Evolutionary conservation across 768 basidiomycete genomes (phyloP), one percentile per base, ranked within the genome.

Genomic region (Lenzites betulinus): DNA sequence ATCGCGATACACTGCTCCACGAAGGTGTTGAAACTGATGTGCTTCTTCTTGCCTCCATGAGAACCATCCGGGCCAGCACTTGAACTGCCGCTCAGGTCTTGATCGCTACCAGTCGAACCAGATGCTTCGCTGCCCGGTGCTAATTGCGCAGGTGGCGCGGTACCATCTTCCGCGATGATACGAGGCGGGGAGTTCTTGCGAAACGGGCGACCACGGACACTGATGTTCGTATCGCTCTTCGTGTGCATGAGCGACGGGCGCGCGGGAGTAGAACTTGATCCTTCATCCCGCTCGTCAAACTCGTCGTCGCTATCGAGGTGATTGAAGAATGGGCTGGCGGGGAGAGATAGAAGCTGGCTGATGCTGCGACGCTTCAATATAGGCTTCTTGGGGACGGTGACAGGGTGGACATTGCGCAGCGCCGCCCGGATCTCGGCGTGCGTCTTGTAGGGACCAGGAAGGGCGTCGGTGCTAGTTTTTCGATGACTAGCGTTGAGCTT

Each of bases 21-120:
- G 71, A 95, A 97, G 0, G 95, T 96, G 74, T 98, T 98, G 82
- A 98, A 98, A 67, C 83, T 89, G 77, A 98, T 98, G 72, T 97
- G 96, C 64, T 88, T 88, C 78, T 88, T 92, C 79, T 87, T 88
- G 59, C 69, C 75, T 39, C 66, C 69, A 47, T 58, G 56, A 54
- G 63, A 66, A 46, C 68, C 66, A 12, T 71, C 66, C 44, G 65
- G 65, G 62, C 67, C 68, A 47, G 63, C 68, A 41, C 67, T 66
- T 23, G 74, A 69, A 59, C 53, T 55, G 28, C 61, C 59, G 57
- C 59, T 66, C 33, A 73, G 63, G 58, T 75, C 74, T 58, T 73
- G 73, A 22, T 72, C 71, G 51, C 74, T 75, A 20, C 68, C 64
- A 15, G 71, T 63, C 18, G 71, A 68, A 47, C 69, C 68, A 2